Evolutionary conservation across 331 rosid genomes (phyloP).

Genomic region (Malus hybrid): DNA sequence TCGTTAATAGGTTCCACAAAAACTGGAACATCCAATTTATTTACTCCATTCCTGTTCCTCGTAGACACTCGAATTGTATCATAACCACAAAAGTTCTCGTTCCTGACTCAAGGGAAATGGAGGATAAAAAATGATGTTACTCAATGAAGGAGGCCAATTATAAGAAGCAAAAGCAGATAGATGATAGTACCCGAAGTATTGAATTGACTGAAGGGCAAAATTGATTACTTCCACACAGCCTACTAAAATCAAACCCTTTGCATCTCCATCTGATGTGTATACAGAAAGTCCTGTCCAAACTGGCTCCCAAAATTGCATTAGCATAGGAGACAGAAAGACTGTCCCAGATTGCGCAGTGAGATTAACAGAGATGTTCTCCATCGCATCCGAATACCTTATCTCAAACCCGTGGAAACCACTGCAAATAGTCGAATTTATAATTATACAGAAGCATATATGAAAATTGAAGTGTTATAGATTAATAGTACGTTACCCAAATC

Average conservation of each 20-base stretch:
- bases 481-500: slow-evolving; percentile 46
- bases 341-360: slow-evolving; percentile 55
- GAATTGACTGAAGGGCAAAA: slow-evolving; percentile 70
- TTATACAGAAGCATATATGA: neutral
- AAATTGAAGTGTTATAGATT: neutral
- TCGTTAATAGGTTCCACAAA: slow-evolving; percentile 72
- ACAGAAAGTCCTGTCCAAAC: slow-evolving; percentile 42
- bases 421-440: slow-evolving; percentile 15
- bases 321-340: slow-evolving; percentile 57
- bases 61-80: slow-evolving; percentile 55
- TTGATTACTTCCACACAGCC: slow-evolving; percentile 70
- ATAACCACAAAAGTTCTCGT: slow-evolving; percentile 58
- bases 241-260: slow-evolving; percentile 41
- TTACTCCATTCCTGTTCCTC: slow-evolving; percentile 57
- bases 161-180: too few species aligned
- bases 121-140: neutral
- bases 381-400: slow-evolving; percentile 62
- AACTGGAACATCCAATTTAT: slow-evolving; percentile 52
- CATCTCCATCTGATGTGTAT: slow-evolving; percentile 26
- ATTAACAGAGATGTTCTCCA: slow-evolving; percentile 59
- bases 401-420: slow-evolving; percentile 72
- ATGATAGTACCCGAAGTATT: slow-evolving; percentile 58
- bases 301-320: slow-evolving; percentile 57
- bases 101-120: slow-evolving; percentile 28
- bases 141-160: too few species aligned